Base-by-base conservation (phyloP, 1,284 basidiomycete genomes). In the Pyrrhoderma noxium region DNA sequence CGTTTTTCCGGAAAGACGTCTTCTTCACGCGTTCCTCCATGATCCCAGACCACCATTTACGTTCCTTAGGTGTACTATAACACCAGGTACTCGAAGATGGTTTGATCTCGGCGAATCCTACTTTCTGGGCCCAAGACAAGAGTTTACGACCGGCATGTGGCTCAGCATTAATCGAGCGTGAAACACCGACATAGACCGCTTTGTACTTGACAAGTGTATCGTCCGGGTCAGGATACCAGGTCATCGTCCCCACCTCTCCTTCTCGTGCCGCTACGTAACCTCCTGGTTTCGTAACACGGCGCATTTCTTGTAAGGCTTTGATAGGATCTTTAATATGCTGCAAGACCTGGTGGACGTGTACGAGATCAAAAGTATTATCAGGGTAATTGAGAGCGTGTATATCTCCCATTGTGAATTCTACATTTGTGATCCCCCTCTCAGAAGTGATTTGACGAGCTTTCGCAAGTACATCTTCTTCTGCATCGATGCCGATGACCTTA, bases 331-430 rank as follows among this genome's bases (percentile, higher is more conserved):
- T 43, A 27, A 73, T 59, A 59, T 75, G 72, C 58, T 70, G 68
- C 3, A 74, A 62, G 11, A 75, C 71, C 58, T 74, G 71, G 54
- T 73, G 71, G 31, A 67, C 66, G 55, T 73, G 70, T n/a, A 71
- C 70, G 54, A 73, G 62, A 60, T 74, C 73, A 59, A 71, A 72
- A 11, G 65, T 61, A 34, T 52, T 60, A 56, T 73, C 70, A 7
- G 62, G 62, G 53, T 63, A 67, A 35, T 61, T 59, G 2, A 73
- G 63, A 13, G 57, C 54, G 52, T 62, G 58, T 5, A 61, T 65
- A 53, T 71, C 65, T 23, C 65, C 70, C 14, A 60, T 49, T 31
- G 53, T 42, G 56, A 70, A 73, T 16, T 61, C 56, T 46, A 70
- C 55, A 57, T 71, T 71, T 36, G 50, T 53, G 13, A 67, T 49